Evolutionary conservation across 116 monocot genomes (phyloP).

Genomic region (Iris pallida): DNA sequence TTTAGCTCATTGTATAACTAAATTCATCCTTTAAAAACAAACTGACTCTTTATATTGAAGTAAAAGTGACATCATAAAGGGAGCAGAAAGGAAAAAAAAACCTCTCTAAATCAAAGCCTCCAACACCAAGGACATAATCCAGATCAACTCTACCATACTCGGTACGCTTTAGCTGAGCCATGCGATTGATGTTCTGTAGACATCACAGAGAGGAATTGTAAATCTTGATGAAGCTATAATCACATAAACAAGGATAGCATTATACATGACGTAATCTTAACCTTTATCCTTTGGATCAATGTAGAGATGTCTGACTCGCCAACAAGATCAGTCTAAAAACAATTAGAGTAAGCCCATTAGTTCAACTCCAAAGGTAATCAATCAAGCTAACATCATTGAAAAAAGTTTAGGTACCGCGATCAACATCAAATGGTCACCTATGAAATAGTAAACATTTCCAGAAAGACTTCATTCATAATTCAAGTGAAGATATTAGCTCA

Average conservation of each 20-base stretch:
- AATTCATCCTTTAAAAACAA: not conserved
- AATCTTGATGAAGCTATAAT: not conserved
- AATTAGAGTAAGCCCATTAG: constrained; percentile 5
- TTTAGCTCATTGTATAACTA: too few relatives aligned
- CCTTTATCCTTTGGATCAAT: constrained; percentile 74
- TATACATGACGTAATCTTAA: constrained; percentile 11
- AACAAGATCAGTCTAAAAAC: constrained; percentile 75
- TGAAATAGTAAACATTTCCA: too few relatives aligned
- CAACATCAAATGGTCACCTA: too few relatives aligned
- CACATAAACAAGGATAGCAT: too few relatives aligned
- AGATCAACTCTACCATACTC: constrained; percentile 84
- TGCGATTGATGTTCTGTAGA: constrained; percentile 74
- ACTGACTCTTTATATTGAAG: not conserved
- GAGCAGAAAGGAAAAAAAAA: constrained; percentile 20
- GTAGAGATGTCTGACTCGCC: constrained; percentile 57
- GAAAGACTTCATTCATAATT: too few relatives aligned
- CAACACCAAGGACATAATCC: constrained; percentile 98
- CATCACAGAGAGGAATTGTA: constrained; percentile 8
- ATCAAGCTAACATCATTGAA: too few relatives aligned
- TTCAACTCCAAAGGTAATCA: too few relatives aligned
- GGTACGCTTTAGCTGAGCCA: constrained; percentile 81
- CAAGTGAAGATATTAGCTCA: too few relatives aligned
- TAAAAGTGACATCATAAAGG: not conserved
- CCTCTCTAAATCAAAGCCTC: constrained; percentile 99
- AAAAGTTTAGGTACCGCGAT: too few relatives aligned